Evolutionary conservation across 495 filamentous ascomycete genomes (phyloP).

Genomic region (Endocarpon pusillum): DNA sequence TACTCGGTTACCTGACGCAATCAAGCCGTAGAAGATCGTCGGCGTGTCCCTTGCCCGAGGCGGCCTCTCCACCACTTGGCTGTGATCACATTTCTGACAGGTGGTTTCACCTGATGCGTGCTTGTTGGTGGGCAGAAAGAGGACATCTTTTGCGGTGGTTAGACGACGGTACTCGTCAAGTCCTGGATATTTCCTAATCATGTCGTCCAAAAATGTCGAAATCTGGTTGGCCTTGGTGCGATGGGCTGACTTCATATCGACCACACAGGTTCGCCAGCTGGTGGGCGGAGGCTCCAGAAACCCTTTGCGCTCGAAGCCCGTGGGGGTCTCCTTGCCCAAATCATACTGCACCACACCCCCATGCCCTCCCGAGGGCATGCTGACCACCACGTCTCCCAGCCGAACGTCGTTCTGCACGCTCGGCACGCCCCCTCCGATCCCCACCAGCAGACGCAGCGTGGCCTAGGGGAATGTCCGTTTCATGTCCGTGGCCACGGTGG

Average conservation of each 20-base stretch:
- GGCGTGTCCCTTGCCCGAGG: neutral
- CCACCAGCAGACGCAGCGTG: constrained; percentile 13
- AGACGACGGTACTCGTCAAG: constrained; percentile 5
- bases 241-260: too few relatives aligned
- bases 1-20: neutral
- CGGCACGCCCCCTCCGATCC: constrained; percentile 20
- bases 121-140: neutral
- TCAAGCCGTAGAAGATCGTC: neutral
- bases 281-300: constrained; percentile 10
- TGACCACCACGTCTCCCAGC: constrained; percentile 23
- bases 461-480: constrained; percentile 1
- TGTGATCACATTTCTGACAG: neutral
- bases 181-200: constrained; percentile 3
- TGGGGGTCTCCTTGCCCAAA: constrained; percentile 12
- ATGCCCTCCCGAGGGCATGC: constrained; percentile 5
- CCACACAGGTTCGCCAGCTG: constrained; percentile 7
- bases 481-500: constrained; percentile 1
- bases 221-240: too few relatives aligned
- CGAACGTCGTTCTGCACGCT: constrained; percentile 5
- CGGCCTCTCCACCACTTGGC: neutral
- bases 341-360: constrained; percentile 14
- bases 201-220: constrained; percentile 5
- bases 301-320: constrained; percentile 8
- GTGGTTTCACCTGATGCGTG: neutral
- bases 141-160: constrained; percentile 2